Evolutionary conservation across 805 yeast species (phyloP).

Genomic region (Cyberlindnera nakhonratchasimensis): DNA sequence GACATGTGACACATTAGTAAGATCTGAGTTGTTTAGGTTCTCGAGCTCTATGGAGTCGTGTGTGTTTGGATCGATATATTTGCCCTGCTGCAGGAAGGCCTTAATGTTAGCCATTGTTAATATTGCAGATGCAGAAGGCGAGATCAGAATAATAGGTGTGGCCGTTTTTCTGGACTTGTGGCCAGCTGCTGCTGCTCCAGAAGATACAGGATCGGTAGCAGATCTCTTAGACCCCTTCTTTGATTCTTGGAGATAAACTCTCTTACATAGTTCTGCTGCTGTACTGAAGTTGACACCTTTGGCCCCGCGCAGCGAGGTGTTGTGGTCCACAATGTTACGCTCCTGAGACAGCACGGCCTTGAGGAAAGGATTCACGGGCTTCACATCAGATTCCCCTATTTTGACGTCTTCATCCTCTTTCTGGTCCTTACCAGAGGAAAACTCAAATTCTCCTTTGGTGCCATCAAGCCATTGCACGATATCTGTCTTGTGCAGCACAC

Average conservation of each 20-base stretch:
- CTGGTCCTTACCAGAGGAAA: conserved; percentile 29
- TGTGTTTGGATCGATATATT: conserved; percentile 51
- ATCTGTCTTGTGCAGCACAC: conserved; percentile 83
- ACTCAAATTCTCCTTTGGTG: conserved; percentile 54
- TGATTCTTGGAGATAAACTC: conserved; percentile 8
- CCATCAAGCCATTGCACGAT: conserved; percentile 80
- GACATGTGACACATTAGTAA: conserved; percentile 45
- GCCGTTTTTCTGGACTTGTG: conserved; percentile 29
- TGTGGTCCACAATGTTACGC: conserved; percentile 52
- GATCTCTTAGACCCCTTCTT: conserved; percentile 18
- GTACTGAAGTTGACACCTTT: conserved; percentile 63
- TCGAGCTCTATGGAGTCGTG: conserved; percentile 32
- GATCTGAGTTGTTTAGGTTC: conserved; percentile 30
- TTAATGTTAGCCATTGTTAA: conserved; percentile 63
- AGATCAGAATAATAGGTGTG: conserved; percentile 71
- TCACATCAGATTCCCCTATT: conserved; percentile 13
- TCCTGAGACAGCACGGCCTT: conserved; percentile 36
- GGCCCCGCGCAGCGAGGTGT: conserved; percentile 59
- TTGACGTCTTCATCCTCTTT: conserved; percentile 14
- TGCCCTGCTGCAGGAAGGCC: conserved; percentile 70
- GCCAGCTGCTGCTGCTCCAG: conserved; percentile 22
- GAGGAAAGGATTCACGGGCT: conserved; percentile 34
- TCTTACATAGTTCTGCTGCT: conserved; percentile 42
- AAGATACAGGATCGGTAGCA: conserved; percentile 11
- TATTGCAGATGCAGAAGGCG: conserved; percentile 77